Percentiles rank a stretch among this genome's conserved stretches.
Conservation (phyloP, 2,329 filamentous ascomycete species). For the Pestalotiopsis sp. region DNA sequence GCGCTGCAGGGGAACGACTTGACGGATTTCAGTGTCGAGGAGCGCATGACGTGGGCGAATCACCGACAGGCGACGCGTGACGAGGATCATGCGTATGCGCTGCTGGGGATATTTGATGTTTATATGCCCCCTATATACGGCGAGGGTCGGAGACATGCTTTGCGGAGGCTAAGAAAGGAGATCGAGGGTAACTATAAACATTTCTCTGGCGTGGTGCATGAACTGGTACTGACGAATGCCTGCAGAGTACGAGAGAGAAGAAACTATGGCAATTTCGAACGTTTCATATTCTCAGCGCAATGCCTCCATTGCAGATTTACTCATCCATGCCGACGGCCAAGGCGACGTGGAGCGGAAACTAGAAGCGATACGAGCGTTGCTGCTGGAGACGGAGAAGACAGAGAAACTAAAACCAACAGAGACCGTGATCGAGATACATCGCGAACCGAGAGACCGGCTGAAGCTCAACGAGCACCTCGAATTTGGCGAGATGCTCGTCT, state of each 20-base stretch:
- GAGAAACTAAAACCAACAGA: too few relatives aligned
- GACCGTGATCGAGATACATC: background rate
- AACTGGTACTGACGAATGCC: background rate
- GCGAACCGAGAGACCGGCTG: background rate
- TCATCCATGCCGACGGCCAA: too few relatives aligned
- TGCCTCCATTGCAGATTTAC: too few relatives aligned
- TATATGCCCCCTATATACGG: background rate
- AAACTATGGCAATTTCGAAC: background rate
- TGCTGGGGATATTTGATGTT: background rate
- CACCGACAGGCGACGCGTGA: background rate
- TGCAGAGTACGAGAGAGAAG: background rate
- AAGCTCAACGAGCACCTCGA: background rate
- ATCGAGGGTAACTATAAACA: background rate
- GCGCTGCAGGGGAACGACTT: constrained; percentile 22
- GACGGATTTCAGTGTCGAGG: constrained; percentile 19
- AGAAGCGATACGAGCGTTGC: too few relatives aligned
- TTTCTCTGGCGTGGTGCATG: too few relatives aligned
- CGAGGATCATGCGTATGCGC: background rate
- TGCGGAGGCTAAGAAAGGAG: background rate
- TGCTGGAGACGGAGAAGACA: too few relatives aligned
- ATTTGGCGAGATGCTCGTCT: background rate
- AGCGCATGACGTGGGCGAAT: constrained; percentile 25
- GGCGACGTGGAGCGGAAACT: too few relatives aligned
- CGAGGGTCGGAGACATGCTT: background rate
- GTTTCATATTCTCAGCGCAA: too few relatives aligned